Base-by-base conservation (phyloP, 2,329 filamentous ascomycete genomes). In the Fusarium torulosum region DNA sequence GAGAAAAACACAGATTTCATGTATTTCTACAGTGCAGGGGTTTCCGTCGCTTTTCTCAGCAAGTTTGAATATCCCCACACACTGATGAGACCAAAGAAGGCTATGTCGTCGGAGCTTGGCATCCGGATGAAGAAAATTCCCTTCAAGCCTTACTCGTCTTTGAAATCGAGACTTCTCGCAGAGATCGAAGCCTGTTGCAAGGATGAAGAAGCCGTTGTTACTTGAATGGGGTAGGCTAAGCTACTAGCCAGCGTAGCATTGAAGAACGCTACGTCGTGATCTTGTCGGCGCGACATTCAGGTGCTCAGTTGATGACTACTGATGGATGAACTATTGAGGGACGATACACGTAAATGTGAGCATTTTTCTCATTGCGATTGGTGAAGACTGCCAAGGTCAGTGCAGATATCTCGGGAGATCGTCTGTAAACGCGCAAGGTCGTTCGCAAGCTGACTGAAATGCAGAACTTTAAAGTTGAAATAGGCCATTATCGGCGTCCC, bases 1-100 rank as follows among this genome's bases (percentile, higher is more conserved):
- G 68, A 74, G 8, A 43, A 43, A 3, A 66, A 71, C 42, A 25
- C 53, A 1, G 66, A 74, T 1, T 57, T 46, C 35, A 64, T 72
- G 70, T 58, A 51, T n/a, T 70, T 74, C 7, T 74, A 74, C 38
- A 33, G 45, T 3, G 70, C 70, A 17, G 25, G 20, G 15, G 60
- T 74, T 19, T 63, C 66, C 1, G 19, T 59, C 15, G 35, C 58
- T 4, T 74, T 72, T 19, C 53, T 74, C 3, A 55, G 54, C 29
- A 73, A 73, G n/a, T 73, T 74, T 17, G 66, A 70, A 40, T 73
- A 59, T 23, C 72, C 72, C 14, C 41, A 58, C 8, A n/a, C 37
- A 6, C 44, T 64, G 7, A 27, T 63, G 11, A 56, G 50, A 23
- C 45, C 54, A 13, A n/a, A 45, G 4, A 37, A 40, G 2, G 21